A percentile compares a stretch with the other conserved stretches of the same genome.
Evolutionary conservation across 2,329 filamentous ascomycete species (phyloP).

Genomic region (Xylariaceae sp.): DNA sequence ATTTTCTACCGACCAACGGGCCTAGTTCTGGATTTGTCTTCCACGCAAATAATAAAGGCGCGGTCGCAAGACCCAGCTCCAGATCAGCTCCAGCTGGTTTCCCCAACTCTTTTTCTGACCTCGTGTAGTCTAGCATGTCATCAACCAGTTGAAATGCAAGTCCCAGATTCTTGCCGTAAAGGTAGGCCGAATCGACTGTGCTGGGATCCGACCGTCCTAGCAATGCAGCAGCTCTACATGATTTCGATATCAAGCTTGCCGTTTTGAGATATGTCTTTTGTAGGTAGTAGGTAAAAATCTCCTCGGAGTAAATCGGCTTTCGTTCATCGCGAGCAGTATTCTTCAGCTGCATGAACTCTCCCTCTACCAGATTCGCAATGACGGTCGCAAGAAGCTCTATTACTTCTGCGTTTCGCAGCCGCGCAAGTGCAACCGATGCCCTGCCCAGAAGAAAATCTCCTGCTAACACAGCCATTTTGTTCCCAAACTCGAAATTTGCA

Average conservation of each 20-base stretch:
- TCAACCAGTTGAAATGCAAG: constrained; percentile 96
- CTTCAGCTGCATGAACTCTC: constrained; percentile 99
- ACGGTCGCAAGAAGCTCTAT: constrained; percentile 92
- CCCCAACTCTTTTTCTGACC: constrained; percentile 77
- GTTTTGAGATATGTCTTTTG: constrained; percentile 99
- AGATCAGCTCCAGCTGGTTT: constrained; percentile 94
- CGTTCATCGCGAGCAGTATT: constrained; percentile 88
- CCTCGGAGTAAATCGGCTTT: constrained; percentile 80
- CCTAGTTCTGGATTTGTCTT: constrained; percentile 82
- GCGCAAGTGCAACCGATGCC: constrained; percentile 87
- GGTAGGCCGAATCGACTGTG: constrained; percentile 86
- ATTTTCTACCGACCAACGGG: constrained; percentile 86
- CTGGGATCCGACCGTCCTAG: constrained; percentile 71
- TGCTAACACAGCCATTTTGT: constrained; percentile 97
- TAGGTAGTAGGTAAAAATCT: constrained; percentile 87
- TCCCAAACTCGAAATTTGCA: constrained; percentile 92
- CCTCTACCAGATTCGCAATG: constrained; percentile 95
- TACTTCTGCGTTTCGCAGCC: constrained; percentile 87
- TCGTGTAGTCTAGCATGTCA: constrained; percentile 95
- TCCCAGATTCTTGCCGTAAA: constrained; percentile 89
- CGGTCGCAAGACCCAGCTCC: constrained; percentile 88
- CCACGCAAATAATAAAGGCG: constrained; percentile 93
- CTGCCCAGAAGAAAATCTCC: constrained; percentile 94
- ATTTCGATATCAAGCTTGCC: constrained; percentile 92
- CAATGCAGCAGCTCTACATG: constrained; percentile 83